Evolutionary conservation across 192 early-diverging fungal species (phyloP), one percentile per base, ranked within the genome.

Genomic region (Podila epicladia): DNA sequence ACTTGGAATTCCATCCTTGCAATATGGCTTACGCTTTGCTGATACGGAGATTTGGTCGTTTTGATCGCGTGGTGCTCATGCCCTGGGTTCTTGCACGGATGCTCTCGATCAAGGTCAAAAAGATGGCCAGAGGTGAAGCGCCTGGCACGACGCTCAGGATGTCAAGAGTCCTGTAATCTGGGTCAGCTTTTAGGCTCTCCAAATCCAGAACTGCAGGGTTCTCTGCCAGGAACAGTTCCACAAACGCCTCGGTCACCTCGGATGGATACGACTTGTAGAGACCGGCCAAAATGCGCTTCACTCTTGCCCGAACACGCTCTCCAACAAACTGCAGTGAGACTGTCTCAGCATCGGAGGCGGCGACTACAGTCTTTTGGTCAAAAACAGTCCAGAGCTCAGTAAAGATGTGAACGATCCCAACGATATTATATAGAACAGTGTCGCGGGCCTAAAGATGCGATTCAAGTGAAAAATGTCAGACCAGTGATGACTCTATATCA

Each of bases 201-300:
- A 77, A 66, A 68, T 89, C 88, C 49, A 87, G 51, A 4, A 69
- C 79, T 48, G 45, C 61, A 12, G 87, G 86, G 62, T 90, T 89
- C 24, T 89, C 89, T 2, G 88, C 82, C 65, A 90, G 88, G 80
- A 91, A 94, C 17, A 94, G 79, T 49, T 93, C 93, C 15, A 90
- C 82, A 64, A 90, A 84, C 0, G 86, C 85, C 68, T 93, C 92
- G 15, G 93, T 74, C 6, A 91, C 75, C 65, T 94, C 89, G 1
- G 83, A 70, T 20, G 85, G 85, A 45, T 87, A 82, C 20, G 82
- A 72, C 31, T 85, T 84, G 71, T 89, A 89, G 9, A 92, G 69
- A 17, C 79, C 82, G 41, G 88, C 84, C 28, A 94, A 70, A 24
- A 91, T 83, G 9, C 69, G 77, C 22, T 87, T 86, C 0, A 93